These are phyloP conservation scores for Colletotrichum eleusines DNA, from an alignment of 2,329 filamentous ascomycete species.

Conservation along the genomic window DNA sequence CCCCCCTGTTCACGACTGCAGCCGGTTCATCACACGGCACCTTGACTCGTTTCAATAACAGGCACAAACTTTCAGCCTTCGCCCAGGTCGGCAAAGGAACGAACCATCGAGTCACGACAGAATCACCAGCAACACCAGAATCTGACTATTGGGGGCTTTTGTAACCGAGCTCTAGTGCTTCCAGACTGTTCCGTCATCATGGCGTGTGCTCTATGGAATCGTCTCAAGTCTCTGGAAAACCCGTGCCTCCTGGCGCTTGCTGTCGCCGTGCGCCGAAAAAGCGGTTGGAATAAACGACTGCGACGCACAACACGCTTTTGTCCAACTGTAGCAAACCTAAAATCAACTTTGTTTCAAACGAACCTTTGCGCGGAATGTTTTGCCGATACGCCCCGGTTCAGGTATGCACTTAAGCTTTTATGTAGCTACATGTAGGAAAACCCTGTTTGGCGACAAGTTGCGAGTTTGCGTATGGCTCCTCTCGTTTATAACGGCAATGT, in stretches of 20 bases:
- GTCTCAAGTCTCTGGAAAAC: neutral
- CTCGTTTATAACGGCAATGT: neutral
- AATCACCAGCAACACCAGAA: too few relatives aligned
- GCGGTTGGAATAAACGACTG: too few relatives aligned
- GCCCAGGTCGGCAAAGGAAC: neutral
- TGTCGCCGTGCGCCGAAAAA: neutral
- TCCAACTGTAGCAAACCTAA: neutral
- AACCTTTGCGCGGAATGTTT: neutral
- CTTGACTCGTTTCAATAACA: neutral
- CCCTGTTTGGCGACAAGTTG: neutral
- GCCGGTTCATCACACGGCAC: neutral
- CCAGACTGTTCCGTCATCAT: neutral
- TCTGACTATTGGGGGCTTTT: too few relatives aligned
- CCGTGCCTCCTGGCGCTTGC: neutral
- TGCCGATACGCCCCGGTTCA: too few relatives aligned
- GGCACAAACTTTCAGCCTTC: neutral
- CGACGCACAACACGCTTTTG: too few relatives aligned
- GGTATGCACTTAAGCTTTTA: neutral
- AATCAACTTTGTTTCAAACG: neutral
- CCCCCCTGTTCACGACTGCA: neutral
- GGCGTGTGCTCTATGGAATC: neutral
- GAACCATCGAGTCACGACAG: too few relatives aligned
- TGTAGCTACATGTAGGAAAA: neutral
- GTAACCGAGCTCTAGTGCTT: neutral
- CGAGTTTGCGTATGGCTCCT: neutral